Percentiles rank a stretch among this genome's conserved stretches.
phyloP scores from a whole-genome alignment of 2,329 filamentous ascomycete species.

The Claviceps sp. region DNA sequence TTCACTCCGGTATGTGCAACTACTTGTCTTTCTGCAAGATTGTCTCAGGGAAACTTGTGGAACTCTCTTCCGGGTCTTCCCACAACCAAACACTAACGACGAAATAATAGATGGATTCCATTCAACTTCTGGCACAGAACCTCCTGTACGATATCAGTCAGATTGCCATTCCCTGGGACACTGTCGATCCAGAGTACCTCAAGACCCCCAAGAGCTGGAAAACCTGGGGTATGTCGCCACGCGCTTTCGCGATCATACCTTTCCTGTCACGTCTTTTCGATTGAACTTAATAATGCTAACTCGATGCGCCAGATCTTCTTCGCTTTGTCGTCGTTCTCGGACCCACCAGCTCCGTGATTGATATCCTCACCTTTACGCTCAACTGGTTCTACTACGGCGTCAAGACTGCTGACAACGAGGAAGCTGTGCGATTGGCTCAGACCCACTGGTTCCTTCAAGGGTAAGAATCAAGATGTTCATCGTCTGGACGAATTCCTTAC shows the following conservation, averaged over 20 bases:
- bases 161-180: constrained; percentile 18
- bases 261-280: no score
- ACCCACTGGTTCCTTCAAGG: constrained; percentile 17
- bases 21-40: no score
- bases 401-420: constrained; percentile 5
- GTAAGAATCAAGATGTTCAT: background rate
- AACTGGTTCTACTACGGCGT: constrained; percentile 15
- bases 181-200: constrained; percentile 15
- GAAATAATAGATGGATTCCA: constrained; percentile 10
- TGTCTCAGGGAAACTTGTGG: no score
- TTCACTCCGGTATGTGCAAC: constrained; percentile 10
- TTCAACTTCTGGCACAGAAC: constrained; percentile 17
- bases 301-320: constrained; percentile 11
- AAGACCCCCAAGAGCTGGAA: constrained; percentile 14
- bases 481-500: background rate
- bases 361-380: constrained; percentile 12
- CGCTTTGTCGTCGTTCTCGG: constrained; percentile 16
- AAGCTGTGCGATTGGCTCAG: constrained; percentile 10
- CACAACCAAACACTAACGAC: background rate
- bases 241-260: background rate
- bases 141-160: constrained; percentile 17
- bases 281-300: no score
- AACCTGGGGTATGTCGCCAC: constrained; percentile 5
- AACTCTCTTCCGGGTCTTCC: no score
- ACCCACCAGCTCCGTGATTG: constrained; percentile 16